Percentiles rank a stretch among this genome's conserved stretches.
Conservation (phyloP, 208 protist species). For the Entamoeba histolytica region DNA sequence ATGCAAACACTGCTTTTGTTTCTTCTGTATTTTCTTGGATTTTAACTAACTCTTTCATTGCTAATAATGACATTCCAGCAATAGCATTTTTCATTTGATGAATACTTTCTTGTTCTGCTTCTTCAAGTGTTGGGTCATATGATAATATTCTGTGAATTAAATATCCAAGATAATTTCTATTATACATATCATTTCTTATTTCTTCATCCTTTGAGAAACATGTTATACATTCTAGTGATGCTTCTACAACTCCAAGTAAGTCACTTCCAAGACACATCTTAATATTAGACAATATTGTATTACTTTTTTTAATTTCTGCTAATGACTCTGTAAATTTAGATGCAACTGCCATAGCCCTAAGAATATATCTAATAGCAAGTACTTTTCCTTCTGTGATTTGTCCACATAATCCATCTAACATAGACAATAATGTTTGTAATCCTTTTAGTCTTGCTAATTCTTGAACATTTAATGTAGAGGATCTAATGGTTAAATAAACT, state of each 20-base stretch:
- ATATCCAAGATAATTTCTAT: background rate
- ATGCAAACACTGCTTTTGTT: background rate
- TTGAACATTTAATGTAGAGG: background rate
- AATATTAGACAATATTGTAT: background rate
- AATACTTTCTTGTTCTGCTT: background rate
- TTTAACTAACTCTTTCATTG: background rate
- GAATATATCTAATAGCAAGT: background rate
- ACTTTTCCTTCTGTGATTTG: background rate
- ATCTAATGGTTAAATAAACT: background rate
- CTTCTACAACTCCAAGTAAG: background rate
- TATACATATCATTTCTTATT: background rate
- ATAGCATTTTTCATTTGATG: background rate
- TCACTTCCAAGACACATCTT: background rate
- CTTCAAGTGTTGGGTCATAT: background rate
- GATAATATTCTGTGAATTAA: background rate
- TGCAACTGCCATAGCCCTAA: background rate
- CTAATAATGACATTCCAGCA: background rate
- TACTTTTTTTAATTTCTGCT: background rate
- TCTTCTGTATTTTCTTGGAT: background rate
- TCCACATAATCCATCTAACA: background rate
- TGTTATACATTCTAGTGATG: background rate
- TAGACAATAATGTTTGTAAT: background rate
- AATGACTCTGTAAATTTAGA: background rate
- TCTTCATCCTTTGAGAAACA: background rate
- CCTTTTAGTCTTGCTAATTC: background rate